Evolutionary conservation across 2,329 filamentous ascomycete genomes (phyloP), one percentile per base, ranked within the genome.

Genomic region (Talaromyces sp.): DNA sequence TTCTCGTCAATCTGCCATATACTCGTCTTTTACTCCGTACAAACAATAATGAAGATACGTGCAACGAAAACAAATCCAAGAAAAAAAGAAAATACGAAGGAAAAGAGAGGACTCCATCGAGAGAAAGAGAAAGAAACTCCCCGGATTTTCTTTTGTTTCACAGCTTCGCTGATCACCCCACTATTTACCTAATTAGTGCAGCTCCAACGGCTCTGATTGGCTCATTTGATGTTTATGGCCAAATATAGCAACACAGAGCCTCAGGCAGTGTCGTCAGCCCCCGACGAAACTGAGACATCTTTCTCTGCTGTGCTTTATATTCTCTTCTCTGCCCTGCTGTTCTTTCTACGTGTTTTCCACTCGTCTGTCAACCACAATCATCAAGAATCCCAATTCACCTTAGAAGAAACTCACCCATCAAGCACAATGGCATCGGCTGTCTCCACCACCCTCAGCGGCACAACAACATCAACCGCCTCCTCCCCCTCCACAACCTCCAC

Each of bases 401-500:
- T n/a, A n/a, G n/a, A n/a, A n/a, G n/a, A n/a, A n/a, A n/a, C n/a
- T n/a, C n/a, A n/a, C n/a, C n/a, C 25, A 51, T 25, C 45, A 51
- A 29, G 10, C 25, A 51, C 47, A 51, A 51, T 51, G 47, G 47
- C 22, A 22, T 15, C 5, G 3, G 11, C n/a, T 5, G 43, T 17
- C 8, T n/a, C 56, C 13, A 58, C 36, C 34, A 10, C 58, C 15
- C 27, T 40, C 5, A 53, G 7, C 3, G 34, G 45, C 5, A 25
- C 49, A 4, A n/a, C 38, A n/a, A 56, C 58, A 22, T 19, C 59
- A 1, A 45, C 49, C 34, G 27, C 31, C 38, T 58, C 54, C 45
- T 47, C 54, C 51, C 7, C 49, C 2, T 53, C 66, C 29, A 54
- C 58, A n/a, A 70, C 72, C 19, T 70, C 71, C 13, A 69, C 71